Base-by-base conservation (phyloP, 345 rosid species). In the Citrus sp. region DNA sequence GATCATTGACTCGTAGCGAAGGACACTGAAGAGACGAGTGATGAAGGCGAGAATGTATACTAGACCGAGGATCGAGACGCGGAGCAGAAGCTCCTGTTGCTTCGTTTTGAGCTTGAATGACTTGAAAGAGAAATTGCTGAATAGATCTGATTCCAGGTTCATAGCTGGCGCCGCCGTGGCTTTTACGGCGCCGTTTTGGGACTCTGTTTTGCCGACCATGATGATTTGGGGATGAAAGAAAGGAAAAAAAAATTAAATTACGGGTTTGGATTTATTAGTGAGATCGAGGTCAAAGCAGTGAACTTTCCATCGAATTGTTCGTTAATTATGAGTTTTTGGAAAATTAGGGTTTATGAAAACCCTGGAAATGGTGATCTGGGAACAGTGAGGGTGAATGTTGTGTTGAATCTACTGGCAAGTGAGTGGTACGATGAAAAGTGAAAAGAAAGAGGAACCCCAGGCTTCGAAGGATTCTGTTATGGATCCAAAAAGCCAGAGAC, bases 1-100 rank as follows among this genome's bases (percentile, higher is more conserved):
- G 90, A 94, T 94, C 98, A 94, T 94, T 25, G 98, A 94, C 84
- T 94, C 98, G 73, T 94, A 94, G 0, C 99, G 98, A 35, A 96
- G 94, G 40, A 96, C 99, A 72, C 95, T 90, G 78, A 96, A 95
- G 61, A 96, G 86, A 38, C 99, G 98, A 35, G 91, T 89, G 37
- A 90, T 86, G 89, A 96, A 96, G 4, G 99, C 98, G 2, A 96
- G 73, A 74, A 96, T 67, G 88, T 94, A 96, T 81, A 96, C 89
- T n/a, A 94, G 90, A 60, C 91, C 80, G 10, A 96, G 99, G 85
- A 92, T 88, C 6, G 95, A 84, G 81, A 94, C 89, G 6, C 99
- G 93, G 85, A 96, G 77, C 85, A 96, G 86, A 70, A 96, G 97
- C 84, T 94, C 98, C 80, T 96, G 97, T 58, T 96, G 98, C 83